Evolutionary conservation across 108 stramenopile genomes (phyloP).

Genomic region (Tribonema minus): DNA sequence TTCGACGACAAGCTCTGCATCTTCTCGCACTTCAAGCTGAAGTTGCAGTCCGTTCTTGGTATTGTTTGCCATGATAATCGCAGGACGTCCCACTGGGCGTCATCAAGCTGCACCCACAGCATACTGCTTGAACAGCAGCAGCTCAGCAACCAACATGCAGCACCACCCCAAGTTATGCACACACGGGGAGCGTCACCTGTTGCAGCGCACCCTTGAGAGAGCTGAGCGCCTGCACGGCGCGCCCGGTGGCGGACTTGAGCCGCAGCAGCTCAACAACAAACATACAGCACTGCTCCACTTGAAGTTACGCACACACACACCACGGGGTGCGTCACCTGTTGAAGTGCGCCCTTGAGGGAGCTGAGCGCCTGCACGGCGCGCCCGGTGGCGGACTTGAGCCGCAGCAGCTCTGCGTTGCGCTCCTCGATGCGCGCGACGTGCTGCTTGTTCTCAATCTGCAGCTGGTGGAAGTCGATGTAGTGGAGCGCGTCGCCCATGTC

Average conservation of each 20-base stretch:
- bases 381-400: conserved; percentile 58
- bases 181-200: conserved; percentile 5
- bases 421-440: conserved; percentile 64
- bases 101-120: too few relatives aligned
- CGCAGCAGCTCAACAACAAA: neutral
- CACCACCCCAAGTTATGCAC: too few relatives aligned
- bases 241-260: too few relatives aligned
- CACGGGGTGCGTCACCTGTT: conserved; percentile 36
- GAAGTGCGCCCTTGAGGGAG: conserved; percentile 53
- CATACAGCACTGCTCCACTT: neutral
- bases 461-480: conserved; percentile 68
- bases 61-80: too few relatives aligned
- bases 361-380: conserved; percentile 58
- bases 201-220: neutral
- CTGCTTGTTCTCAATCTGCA: conserved; percentile 73
- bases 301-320: neutral
- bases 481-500: conserved; percentile 66
- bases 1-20: too few relatives aligned
- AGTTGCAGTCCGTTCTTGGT: too few relatives aligned
- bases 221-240: neutral
- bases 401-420: conserved; percentile 61
- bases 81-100: too few relatives aligned
- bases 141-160: too few relatives aligned
- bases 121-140: too few relatives aligned
- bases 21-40: too few relatives aligned